Conservation (phyloP, 106 monocot species). For the Platanthera zijinensis region DNA sequence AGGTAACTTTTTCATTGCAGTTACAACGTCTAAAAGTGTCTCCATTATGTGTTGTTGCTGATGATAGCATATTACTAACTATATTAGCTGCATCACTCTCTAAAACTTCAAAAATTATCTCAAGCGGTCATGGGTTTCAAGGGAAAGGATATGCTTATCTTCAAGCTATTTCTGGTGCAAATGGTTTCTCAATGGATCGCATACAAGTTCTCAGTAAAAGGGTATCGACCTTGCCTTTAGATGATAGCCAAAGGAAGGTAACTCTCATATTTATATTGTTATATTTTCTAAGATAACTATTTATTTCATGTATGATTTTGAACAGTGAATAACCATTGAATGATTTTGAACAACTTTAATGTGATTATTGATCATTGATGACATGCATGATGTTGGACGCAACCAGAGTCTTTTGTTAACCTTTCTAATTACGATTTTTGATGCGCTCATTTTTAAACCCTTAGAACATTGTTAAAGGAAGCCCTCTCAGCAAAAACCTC, state of each 20-base stretch:
- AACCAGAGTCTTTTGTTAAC: too few species aligned
- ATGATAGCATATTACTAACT: slow-evolving; percentile 83
- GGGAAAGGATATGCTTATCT: slow-evolving; percentile 52
- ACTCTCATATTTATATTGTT: not conserved
- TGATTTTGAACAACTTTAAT: too few species aligned
- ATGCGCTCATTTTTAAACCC: too few species aligned
- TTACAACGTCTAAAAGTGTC: slow-evolving; percentile 36
- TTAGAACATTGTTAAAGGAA: too few species aligned
- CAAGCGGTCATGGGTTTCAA: slow-evolving; percentile 55
- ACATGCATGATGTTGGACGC: too few species aligned
- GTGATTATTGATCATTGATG: too few species aligned
- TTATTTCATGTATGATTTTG: not conserved
- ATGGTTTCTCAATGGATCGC: slow-evolving; percentile 52
- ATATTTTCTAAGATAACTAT: not conserved
- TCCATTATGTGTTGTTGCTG: slow-evolving; percentile 71
- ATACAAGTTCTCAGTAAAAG: slow-evolving; percentile 56
- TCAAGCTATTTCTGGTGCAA: slow-evolving; percentile 48
- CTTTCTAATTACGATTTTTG: too few species aligned
- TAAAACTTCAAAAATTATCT: slow-evolving; percentile 36
- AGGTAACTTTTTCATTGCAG: slow-evolving; percentile 23
- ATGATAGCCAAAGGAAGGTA: slow-evolving; percentile 63
- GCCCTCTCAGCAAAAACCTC: too few species aligned
- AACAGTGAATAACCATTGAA: too few species aligned
- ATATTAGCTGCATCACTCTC: slow-evolving; percentile 45
- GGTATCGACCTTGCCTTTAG: slow-evolving; percentile 34